These are phyloP conservation scores for Sicyos baderoa DNA, from an alignment of 306 rosid species.

Conservation along the genomic window DNA sequence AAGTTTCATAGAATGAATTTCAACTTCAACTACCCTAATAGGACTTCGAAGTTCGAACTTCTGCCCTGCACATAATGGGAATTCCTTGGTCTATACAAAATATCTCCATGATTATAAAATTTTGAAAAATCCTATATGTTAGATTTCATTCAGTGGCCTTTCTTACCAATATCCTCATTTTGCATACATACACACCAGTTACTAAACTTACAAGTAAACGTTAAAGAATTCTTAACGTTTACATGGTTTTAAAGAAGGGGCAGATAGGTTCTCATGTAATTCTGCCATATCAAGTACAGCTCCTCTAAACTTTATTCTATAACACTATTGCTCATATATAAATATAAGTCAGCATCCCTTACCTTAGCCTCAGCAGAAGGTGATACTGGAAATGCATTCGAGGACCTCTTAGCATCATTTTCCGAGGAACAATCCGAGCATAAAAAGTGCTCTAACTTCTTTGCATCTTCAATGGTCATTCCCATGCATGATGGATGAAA, in stretches of 20 bases:
- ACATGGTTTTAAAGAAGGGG: background rate
- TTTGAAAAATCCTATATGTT: background rate
- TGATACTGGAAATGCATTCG: slow-evolving; percentile 42
- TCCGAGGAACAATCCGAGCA: slow-evolving; percentile 54
- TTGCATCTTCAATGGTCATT: slow-evolving; percentile 59
- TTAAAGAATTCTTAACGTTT: background rate
- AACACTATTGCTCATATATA: background rate
- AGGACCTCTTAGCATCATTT: slow-evolving; percentile 45
- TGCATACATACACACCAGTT: background rate
- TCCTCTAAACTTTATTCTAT: background rate
- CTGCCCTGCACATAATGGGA: background rate
- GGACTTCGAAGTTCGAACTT: background rate
- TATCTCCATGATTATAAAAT: background rate
- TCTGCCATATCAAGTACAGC: background rate
- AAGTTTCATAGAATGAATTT: background rate
- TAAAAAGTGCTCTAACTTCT: slow-evolving; percentile 47
- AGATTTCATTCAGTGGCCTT: background rate
- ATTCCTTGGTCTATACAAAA: background rate
- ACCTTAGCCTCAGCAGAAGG: slow-evolving; percentile 45
- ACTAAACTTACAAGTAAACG: background rate
- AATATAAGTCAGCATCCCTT: slow-evolving; percentile 6
- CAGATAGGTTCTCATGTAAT: background rate
- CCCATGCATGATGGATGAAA: slow-evolving; percentile 65
- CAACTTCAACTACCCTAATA: background rate
- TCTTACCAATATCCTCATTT: background rate